Base-by-base conservation (phyloP, 2,329 filamentous ascomycete genomes). In the Gremmenia infestans region DNA sequence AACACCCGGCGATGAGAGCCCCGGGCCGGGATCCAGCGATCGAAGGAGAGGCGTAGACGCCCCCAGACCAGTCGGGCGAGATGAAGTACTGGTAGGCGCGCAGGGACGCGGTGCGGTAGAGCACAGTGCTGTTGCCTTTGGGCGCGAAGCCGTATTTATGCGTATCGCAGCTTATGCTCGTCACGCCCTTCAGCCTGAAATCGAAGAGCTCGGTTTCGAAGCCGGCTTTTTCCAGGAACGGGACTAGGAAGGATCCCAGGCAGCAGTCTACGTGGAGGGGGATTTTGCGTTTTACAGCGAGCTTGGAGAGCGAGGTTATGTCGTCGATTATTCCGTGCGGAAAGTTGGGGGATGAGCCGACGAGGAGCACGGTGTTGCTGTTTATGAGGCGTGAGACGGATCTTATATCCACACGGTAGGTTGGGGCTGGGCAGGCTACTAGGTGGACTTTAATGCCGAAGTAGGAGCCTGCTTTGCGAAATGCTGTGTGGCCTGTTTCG, bases 81-180 rank as follows among this genome's bases (percentile, higher is more conserved):
- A 99, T 87, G 73, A 96, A 99, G 79, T 99, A 99, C 74, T 99
- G 94, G 73, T 96, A 93, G 55, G 85, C 84, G 64, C 94, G 85
- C 63, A 95, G 82, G 48, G 82, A 76, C 36, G 86, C 81, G 47
- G 85, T 88, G 65, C 94, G 90, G 80, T 99, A 99, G 43, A 99
- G 80, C 14, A 96, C 81, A 1, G 91, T 94, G 52, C 88, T 94
- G 80, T 96, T 99, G 64, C 94, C 94, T 77, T 99, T 99, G 52
- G 94, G 94, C 1, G 94, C 94, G 70, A 99, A 99, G 39, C 94
- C 94, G 71, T 99, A 99, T 73, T 99, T 99, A 81, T 99, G 94
- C 2, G 94, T 99, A 72, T 99, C 94, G 72, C 92, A 95, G 63
- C 86, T 91, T 72, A 99, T 97, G 72, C 88, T 93, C 3, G 93